Evolutionary conservation across 2,329 filamentous ascomycete species (phyloP), one percentile per base, ranked within the genome.

Genomic region (Tetracladium maxilliforme): DNA sequence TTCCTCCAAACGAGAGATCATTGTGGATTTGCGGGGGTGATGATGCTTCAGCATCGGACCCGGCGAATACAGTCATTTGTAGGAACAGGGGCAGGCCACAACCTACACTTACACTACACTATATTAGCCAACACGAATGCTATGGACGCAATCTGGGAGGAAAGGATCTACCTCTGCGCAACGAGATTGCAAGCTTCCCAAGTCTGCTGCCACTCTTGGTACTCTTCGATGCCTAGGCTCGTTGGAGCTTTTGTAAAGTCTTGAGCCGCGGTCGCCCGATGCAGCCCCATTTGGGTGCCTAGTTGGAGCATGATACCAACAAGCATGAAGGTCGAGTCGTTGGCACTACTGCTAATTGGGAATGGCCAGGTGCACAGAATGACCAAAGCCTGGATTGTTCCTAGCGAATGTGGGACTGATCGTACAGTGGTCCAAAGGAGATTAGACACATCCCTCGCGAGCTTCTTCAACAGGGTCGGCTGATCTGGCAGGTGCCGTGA

Each of bases 331-430:
- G 37, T 42, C 2, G 37, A 26, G 28, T 44, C 34, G n/a, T 33
- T 26, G 12, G 32, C 20, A 24, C 34, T 35, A 26, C 33, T 34
- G 22, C 33, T 30, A 14, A 34, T 35, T 2, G 40, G 42, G 20
- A 45, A 30, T 10, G 41, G 41, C 40, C 41, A 45, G 5, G 33
- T 39, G 24, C 40, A 45, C 6, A 41, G 24, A 8, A 44, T 16
- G n/a, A 30, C 35, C 7, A 45, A 28, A 11, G 36, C 39, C 22
- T 44, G 40, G 6, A 39, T 30, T 3, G 32, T 26, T 13, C 36
- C 30, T 21, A 30, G 31, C 14, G 29, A 23, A 20, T 39, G 35
- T 11, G 38, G 37, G 19, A 30, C 23, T 9, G 33, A 32, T 6
- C 29, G 25, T 8, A 40, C 30, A 5, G 32, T 34, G 8, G 30